phyloP scores from a whole-genome alignment of 108 stramenopile genomes.

The Cyclotella sp. region DNA sequence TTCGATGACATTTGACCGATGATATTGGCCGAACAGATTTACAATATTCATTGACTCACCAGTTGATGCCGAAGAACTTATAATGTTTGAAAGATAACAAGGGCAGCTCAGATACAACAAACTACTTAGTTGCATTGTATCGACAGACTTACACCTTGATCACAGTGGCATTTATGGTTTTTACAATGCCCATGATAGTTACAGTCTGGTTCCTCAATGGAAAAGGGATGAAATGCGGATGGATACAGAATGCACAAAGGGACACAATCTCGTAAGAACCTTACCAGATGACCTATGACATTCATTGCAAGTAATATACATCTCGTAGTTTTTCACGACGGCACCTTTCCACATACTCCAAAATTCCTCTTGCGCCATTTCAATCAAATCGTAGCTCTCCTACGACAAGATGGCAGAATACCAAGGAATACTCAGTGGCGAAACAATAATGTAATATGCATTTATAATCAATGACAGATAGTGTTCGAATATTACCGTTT shows the following conservation, averaged over 20 bases:
- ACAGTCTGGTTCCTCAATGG: background rate
- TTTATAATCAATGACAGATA: background rate
- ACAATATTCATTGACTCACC: background rate
- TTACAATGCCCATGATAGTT: conserved; percentile 1
- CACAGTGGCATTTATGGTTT: background rate
- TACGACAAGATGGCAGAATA: background rate
- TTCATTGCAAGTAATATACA: conserved; percentile 1
- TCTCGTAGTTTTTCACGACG: background rate
- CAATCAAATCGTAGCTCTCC: conserved; percentile 35
- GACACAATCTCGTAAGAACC: background rate
- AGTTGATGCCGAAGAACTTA: background rate
- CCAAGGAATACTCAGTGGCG: no score
- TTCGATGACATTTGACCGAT: no score
- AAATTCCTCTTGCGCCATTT: conserved; percentile 16
- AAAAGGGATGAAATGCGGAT: background rate
- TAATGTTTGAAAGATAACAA: background rate
- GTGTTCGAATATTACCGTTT: background rate
- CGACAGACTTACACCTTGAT: background rate
- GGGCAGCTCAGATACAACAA: background rate
- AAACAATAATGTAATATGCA: background rate
- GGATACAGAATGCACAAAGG: background rate
- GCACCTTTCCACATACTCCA: conserved; percentile 45
- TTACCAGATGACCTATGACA: conserved; percentile 1
- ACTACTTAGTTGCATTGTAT: background rate
- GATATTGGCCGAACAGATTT: no score